These are phyloP conservation scores for Panicum miliaceum DNA, from an alignment of 176 grass and related monocot genomes.

Conservation along the genomic window DNA sequence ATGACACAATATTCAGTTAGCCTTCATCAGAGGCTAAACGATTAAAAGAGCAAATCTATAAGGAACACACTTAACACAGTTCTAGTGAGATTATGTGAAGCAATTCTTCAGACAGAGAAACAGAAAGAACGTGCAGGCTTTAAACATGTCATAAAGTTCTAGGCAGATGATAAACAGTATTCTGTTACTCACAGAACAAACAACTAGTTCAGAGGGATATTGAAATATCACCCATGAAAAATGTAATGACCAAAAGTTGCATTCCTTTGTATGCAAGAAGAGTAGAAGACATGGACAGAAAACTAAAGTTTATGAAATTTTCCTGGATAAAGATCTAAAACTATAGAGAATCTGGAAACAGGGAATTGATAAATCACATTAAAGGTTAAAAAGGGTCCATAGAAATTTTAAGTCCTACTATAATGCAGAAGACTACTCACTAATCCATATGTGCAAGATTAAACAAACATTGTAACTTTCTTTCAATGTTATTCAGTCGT, in stretches of 20 bases:
- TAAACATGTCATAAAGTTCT: conserved; percentile 23
- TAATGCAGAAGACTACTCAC: conserved; percentile 21
- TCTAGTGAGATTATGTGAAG: conserved; percentile 30
- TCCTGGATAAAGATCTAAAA: background rate
- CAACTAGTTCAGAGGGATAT: background rate
- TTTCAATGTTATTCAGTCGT: no score
- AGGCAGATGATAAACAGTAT: background rate
- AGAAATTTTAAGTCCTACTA: background rate
- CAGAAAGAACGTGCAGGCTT: background rate
- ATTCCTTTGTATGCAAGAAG: background rate
- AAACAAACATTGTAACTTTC: conserved; percentile 20
- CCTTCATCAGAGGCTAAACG: conserved; percentile 43
- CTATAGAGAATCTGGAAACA: background rate
- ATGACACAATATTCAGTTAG: conserved; percentile 50
- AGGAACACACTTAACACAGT: conserved; percentile 25
- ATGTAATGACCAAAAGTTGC: background rate
- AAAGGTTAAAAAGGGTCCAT: conserved; percentile 17
- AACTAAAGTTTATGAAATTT: conserved; percentile 1
- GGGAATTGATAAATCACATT: background rate
- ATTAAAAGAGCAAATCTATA: conserved; percentile 42
- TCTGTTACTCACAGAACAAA: conserved; percentile 15
- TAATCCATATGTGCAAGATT: background rate
- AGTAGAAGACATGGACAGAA: conserved; percentile 1
- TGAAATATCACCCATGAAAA: conserved; percentile 1
- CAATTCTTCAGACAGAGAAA: conserved; percentile 3